Conservation (phyloP, 805 yeast genomes). For the Komagataella phaffii region DNA sequence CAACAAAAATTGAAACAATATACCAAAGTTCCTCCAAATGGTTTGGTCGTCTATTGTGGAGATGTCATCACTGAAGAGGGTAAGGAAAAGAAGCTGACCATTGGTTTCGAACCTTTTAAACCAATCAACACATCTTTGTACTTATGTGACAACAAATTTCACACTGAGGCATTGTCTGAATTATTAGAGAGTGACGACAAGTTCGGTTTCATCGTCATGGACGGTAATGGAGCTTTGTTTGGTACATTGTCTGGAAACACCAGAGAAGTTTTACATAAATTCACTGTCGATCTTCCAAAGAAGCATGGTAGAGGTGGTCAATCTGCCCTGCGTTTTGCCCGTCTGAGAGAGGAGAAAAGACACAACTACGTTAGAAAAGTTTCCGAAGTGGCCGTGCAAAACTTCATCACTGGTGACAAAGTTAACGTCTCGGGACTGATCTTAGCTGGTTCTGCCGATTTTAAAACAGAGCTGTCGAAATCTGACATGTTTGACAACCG, state of each 20-base stretch:
- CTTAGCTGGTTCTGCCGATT: constrained; percentile 98
- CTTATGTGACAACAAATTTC: constrained; percentile 95
- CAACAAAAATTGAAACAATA: constrained; percentile 92
- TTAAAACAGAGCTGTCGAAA: constrained; percentile 85
- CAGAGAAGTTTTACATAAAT: constrained; percentile 90
- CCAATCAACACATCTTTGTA: constrained; percentile 96
- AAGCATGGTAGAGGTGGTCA: constrained; percentile 99
- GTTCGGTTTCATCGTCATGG: constrained; percentile 98
- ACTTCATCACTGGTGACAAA: constrained; percentile 89
- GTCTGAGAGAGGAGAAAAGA: constrained; percentile 98
- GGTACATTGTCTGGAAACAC: constrained; percentile 96
- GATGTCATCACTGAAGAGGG: constrained; percentile 96
- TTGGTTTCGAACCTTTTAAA: constrained; percentile 97
- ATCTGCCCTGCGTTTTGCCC: constrained; percentile 97
- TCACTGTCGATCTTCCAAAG: constrained; percentile 94
- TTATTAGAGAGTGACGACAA: constrained; percentile 89
- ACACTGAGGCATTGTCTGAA: constrained; percentile 92
- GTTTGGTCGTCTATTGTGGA: constrained; percentile 95
- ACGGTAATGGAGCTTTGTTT: constrained; percentile 96
- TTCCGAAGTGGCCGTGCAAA: constrained; percentile 96
- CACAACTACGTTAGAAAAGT: constrained; percentile 97
- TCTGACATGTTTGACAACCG: constrained; percentile 91
- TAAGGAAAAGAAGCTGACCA: constrained; percentile 90
- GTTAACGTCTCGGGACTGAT: constrained; percentile 90
- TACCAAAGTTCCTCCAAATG: constrained; percentile 84